A percentile compares a stretch with the other conserved stretches of the same genome.
Evolutionary conservation across 257 asterid species (phyloP).

Genomic region (Forsythia viridissima): DNA sequence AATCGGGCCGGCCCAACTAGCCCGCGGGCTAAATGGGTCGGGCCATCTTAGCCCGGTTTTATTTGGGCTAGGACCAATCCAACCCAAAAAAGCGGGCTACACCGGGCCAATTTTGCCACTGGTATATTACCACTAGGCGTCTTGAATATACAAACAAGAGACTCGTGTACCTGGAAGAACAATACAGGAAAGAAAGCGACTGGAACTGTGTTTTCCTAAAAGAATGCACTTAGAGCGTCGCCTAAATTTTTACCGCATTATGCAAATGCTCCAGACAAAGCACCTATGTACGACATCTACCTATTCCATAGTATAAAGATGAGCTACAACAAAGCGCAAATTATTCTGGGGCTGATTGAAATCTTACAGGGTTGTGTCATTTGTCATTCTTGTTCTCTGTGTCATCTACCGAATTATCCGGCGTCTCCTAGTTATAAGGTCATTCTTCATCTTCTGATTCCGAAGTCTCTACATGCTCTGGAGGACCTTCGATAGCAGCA

Average conservation of each 20-base stretch:
- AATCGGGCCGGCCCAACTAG: too few species aligned
- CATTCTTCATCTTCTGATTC: conserved; percentile 56
- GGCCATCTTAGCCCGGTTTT: too few species aligned
- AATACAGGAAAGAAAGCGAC: background rate
- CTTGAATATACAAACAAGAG: background rate
- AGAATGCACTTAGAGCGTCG: background rate
- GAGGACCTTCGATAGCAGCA: conserved; percentile 48
- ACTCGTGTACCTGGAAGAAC: background rate
- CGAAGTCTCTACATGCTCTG: conserved; percentile 44
- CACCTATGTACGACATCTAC: background rate
- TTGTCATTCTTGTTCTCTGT: too few species aligned
- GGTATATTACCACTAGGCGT: too few species aligned
- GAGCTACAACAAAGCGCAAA: background rate
- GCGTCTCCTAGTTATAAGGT: background rate
- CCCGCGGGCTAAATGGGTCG: too few species aligned
- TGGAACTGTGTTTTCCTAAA: background rate
- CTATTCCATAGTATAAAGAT: too few species aligned
- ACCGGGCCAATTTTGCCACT: too few species aligned
- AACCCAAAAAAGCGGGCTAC: too few species aligned
- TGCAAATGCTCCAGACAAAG: background rate
- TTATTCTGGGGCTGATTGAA: background rate
- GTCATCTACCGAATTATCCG: too few species aligned
- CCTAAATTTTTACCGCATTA: background rate
- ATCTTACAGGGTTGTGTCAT: background rate
- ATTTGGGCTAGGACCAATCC: too few species aligned